phyloP scores from a whole-genome alignment of 495 filamentous ascomycete genomes.

The Tetracladium setigerum region DNA sequence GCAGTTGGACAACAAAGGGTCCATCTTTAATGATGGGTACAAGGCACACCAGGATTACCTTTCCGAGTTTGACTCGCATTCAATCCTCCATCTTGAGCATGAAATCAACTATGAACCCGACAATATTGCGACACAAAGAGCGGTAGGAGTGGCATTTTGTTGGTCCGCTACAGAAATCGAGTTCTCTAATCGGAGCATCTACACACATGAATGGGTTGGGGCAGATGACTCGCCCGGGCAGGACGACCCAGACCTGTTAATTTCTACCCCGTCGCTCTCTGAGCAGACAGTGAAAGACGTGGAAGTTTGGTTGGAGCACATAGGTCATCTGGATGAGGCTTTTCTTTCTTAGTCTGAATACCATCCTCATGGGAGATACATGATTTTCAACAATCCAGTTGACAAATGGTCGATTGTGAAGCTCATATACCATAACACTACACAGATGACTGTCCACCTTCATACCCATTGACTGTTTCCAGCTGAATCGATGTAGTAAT shows the following conservation, averaged over 20 bases:
- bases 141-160: background rate
- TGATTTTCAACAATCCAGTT: no score
- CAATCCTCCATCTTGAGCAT: background rate
- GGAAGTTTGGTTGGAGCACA: no score
- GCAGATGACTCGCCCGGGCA: background rate
- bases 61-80: background rate
- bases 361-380: no score
- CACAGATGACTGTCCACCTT: background rate
- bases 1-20: constrained; percentile 5
- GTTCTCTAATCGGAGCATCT: background rate
- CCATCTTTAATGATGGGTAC: background rate
- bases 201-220: background rate
- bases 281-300: background rate
- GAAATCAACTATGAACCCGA: background rate
- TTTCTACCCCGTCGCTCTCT: background rate
- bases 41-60: no score
- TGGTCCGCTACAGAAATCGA: background rate
- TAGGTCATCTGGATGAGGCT: no score
- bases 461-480: background rate
- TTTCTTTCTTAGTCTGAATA: no score
- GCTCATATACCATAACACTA: background rate
- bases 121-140: background rate
- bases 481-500: background rate
- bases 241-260: background rate
- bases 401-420: background rate